Conservation (phyloP, 2,329 filamentous ascomycete genomes). For the Fulvia fulva region DNA sequence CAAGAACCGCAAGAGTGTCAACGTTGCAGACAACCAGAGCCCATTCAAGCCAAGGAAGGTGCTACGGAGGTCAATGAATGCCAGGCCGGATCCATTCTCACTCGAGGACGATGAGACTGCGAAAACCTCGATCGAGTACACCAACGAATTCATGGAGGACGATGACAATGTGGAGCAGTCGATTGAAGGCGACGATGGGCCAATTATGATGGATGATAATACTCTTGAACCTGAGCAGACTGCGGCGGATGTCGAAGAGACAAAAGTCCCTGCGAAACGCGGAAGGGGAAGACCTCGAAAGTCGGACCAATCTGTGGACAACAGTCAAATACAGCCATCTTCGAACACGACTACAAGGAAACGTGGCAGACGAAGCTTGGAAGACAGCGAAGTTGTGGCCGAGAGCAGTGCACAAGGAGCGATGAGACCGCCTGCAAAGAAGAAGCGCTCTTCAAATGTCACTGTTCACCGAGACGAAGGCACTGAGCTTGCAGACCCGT, state of each 20-base stretch:
- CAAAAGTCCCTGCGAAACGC: conserved; percentile 5
- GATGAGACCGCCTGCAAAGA: conserved; percentile 13
- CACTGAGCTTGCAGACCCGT: conserved; percentile 13
- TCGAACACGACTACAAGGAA: conserved; percentile 14
- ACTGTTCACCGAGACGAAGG: conserved; percentile 12
- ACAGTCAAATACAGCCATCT: conserved; percentile 11
- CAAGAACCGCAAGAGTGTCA: conserved; percentile 27
- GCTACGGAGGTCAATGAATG: conserved; percentile 26
- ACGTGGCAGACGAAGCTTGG: conserved; percentile 16
- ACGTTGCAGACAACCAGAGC: conserved; percentile 25
- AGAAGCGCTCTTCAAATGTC: conserved; percentile 17
- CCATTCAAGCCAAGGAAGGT: conserved; percentile 32
- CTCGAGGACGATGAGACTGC: conserved; percentile 19
- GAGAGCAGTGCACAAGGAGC: conserved; percentile 6
- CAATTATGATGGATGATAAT: conserved; percentile 15
- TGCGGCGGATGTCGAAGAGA: conserved; percentile 1
- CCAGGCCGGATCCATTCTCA: conserved; percentile 21
- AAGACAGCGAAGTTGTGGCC: conserved; percentile 8
- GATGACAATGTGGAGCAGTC: conserved; percentile 20
- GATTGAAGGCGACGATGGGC: conserved; percentile 17
- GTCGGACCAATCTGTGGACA: conserved; percentile 18
- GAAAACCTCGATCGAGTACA: conserved; percentile 16
- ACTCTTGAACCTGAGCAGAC: conserved; percentile 12
- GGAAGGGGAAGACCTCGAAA: conserved; percentile 19
- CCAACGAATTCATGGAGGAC: conserved; percentile 12